Conservation (phyloP, 139 green algal genomes). For the Tetraselmis chui region DNA sequence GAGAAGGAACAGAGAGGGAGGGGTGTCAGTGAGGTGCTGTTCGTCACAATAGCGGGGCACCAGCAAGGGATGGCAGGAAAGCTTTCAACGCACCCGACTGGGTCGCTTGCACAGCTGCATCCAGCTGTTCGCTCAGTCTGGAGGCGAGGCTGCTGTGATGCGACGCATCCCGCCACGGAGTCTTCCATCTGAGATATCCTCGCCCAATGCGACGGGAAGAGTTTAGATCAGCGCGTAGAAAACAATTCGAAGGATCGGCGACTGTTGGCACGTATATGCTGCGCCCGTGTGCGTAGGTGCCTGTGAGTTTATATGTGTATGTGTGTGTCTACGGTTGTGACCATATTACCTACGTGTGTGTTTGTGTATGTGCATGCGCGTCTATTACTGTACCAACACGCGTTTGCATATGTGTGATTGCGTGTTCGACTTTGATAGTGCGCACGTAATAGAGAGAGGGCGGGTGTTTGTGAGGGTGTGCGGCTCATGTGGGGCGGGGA, state of each 20-base stretch:
- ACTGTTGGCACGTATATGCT: too few relatives aligned
- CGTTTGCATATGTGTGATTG: too few relatives aligned
- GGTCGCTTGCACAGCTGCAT: neutral
- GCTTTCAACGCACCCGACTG: neutral
- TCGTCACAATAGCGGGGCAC: neutral
- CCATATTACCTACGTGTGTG: neutral
- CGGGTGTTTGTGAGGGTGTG: too few relatives aligned
- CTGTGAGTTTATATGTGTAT: too few relatives aligned
- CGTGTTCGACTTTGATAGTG: too few relatives aligned
- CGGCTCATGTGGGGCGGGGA: neutral
- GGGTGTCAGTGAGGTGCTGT: too few relatives aligned
- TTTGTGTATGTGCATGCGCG: neutral
- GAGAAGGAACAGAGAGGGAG: too few relatives aligned
- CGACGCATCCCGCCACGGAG: neutral
- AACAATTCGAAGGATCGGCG: neutral
- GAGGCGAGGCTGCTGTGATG: neutral
- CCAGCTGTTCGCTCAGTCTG: neutral
- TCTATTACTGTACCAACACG: too few relatives aligned
- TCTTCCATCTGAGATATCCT: neutral
- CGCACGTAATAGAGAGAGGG: too few relatives aligned
- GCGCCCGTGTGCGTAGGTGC: too few relatives aligned
- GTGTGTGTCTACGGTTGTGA: too few relatives aligned
- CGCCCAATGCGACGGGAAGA: neutral
- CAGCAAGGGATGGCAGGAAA: neutral
- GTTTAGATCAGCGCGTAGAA: neutral